A percentile compares a stretch with the other conserved stretches of the same genome.
phyloP scores from a whole-genome alignment of 441 rosid genomes.

The Codiaeum variegatum region DNA sequence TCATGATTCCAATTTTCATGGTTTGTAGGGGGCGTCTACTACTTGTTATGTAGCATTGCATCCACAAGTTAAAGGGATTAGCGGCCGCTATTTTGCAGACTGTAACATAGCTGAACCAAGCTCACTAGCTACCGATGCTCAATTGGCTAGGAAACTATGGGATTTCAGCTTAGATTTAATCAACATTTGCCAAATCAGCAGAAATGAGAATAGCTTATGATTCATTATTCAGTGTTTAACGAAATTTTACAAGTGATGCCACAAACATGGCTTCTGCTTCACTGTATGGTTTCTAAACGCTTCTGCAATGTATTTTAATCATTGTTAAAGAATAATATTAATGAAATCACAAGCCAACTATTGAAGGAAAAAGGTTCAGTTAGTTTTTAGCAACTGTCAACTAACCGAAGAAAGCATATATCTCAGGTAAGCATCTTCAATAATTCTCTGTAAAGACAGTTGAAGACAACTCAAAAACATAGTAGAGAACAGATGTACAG shows the following conservation, averaged over 20 bases:
- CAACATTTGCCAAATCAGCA: not conserved
- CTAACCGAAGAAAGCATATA: too few species aligned
- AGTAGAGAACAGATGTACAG: too few species aligned
- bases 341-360: not conserved
- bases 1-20: too few species aligned
- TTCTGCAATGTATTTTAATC: not conserved
- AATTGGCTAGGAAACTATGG: constrained; percentile 38
- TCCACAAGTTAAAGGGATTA: constrained; percentile 41
- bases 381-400: too few species aligned
- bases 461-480: too few species aligned
- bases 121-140: constrained; percentile 28
- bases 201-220: not conserved
- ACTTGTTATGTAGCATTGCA: constrained; percentile 50
- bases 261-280: too few species aligned
- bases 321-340: too few species aligned
- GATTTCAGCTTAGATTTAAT: constrained; percentile 37
- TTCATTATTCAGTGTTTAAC: too few species aligned
- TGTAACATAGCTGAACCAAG: constrained; percentile 33
- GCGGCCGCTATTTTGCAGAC: constrained; percentile 37
- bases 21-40: constrained; percentile 46
- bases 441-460: too few species aligned
- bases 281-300: too few species aligned
- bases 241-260: too few species aligned
- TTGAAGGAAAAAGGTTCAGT: not conserved
- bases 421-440: too few species aligned